phyloP scores from a whole-genome alignment of 768 basidiomycete species.

The Chlorophyllum brunneum region DNA sequence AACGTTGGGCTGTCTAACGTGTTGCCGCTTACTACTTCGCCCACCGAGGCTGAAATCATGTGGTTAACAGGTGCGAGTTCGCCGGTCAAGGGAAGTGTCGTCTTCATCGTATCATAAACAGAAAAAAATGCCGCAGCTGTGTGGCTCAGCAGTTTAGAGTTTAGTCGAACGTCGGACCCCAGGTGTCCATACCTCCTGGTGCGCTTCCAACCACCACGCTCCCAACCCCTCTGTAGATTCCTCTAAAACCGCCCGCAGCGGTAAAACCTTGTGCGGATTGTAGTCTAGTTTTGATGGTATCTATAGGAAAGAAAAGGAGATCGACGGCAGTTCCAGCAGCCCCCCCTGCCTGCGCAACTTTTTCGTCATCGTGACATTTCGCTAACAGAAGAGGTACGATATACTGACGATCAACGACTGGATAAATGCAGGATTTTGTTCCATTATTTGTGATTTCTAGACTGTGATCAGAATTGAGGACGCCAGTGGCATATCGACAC shows the following conservation, averaged over 20 bases:
- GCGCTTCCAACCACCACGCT: constrained; percentile 94
- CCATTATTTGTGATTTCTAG: constrained; percentile 1
- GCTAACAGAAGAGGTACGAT: constrained; percentile 3
- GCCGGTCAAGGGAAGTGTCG: constrained; percentile 55
- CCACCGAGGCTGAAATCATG: constrained; percentile 55
- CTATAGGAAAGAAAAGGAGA: constrained; percentile 93
- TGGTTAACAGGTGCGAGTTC: constrained; percentile 59
- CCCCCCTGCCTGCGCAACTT: constrained; percentile 65
- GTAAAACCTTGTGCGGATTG: constrained; percentile 87
- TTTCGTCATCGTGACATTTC: constrained; percentile 2
- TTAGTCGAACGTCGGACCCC: not conserved
- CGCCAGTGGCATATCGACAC: not conserved
- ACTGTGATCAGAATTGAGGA: not conserved
- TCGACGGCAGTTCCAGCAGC: constrained; percentile 93
- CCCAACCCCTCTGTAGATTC: constrained; percentile 90
- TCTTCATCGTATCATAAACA: constrained; percentile 88
- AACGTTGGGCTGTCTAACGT: constrained; percentile 1
- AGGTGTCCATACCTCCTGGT: constrained; percentile 72
- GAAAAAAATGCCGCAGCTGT: constrained; percentile 94
- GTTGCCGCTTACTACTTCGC: constrained; percentile 46
- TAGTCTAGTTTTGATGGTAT: constrained; percentile 94
- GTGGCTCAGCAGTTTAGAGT: not conserved
- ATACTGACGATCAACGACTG: constrained; percentile 44
- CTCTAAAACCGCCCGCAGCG: constrained; percentile 81
- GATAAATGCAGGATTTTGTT: constrained; percentile 35